These are phyloP conservation scores for Dactylorhiza incarnata DNA, from an alignment of 106 monocot species.

Conservation along the genomic window DNA sequence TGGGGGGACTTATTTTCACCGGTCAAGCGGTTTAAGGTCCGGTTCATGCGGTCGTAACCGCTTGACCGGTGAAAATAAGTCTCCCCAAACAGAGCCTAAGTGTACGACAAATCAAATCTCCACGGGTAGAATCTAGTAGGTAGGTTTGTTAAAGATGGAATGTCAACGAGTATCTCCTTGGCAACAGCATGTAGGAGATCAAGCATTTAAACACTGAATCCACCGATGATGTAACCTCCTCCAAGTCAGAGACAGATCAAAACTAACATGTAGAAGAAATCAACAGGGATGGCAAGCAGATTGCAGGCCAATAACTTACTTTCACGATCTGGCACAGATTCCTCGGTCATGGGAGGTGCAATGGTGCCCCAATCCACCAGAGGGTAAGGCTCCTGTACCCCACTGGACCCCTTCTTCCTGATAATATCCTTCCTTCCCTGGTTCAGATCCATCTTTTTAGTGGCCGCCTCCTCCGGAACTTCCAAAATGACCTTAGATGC, in stretches of 20 bases:
- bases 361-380: slow-evolving; percentile 25
- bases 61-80: no score
- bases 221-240: not conserved
- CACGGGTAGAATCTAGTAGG: no score
- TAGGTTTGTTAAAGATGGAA: not conserved
- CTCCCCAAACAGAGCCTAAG: not conserved
- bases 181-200: not conserved
- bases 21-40: no score
- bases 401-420: slow-evolving; percentile 27
- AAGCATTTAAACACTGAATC: not conserved
- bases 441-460: slow-evolving; percentile 53
- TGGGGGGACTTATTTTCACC: no score
- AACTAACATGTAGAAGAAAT: not conserved
- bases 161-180: not conserved
- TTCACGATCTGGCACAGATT: slow-evolving; percentile 34
- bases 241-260: not conserved
- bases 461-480: slow-evolving; percentile 48
- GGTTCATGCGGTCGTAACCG: no score
- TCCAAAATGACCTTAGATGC: slow-evolving; percentile 50
- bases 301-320: slow-evolving; percentile 25
- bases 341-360: slow-evolving; percentile 19
- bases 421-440: slow-evolving; percentile 42
- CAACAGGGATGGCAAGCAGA: not conserved
- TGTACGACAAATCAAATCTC: not conserved
- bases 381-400: slow-evolving; percentile 29